These are phyloP conservation scores for Sclerotinia glacialis DNA, from an alignment of 2,329 filamentous ascomycete genomes.

Conservation along the genomic window DNA sequence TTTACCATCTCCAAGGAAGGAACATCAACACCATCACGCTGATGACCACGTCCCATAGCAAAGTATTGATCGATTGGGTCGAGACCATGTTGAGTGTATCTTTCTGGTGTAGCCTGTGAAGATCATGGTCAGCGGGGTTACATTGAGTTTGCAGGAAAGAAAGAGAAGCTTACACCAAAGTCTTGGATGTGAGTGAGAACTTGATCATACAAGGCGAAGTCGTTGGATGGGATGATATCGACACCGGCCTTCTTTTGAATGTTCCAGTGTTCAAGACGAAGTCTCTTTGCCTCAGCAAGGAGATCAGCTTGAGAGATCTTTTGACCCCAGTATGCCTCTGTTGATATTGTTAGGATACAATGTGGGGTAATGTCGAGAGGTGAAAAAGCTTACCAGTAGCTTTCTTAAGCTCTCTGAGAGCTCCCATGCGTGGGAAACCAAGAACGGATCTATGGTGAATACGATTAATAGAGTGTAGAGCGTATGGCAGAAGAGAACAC, in stretches of 20 bases:
- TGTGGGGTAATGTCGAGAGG: constrained; percentile 17
- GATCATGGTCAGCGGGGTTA: constrained; percentile 21
- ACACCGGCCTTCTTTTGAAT: constrained; percentile 99
- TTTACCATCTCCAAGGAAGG: constrained; percentile 98
- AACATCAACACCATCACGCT: constrained; percentile 91
- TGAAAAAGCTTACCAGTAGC: constrained; percentile 56
- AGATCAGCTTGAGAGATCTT: constrained; percentile 92
- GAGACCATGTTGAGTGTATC: constrained; percentile 88
- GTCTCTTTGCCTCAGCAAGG: constrained; percentile 91
- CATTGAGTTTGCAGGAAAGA: constrained; percentile 1
- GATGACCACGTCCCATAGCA: constrained; percentile 98
- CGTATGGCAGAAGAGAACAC: constrained; percentile 34
- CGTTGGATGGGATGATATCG: constrained; percentile 97
- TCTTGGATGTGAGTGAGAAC: constrained; percentile 97
- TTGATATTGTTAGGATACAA: constrained; percentile 18
- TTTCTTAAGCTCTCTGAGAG: constrained; percentile 99
- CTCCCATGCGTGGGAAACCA: constrained; percentile 99
- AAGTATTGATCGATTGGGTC: constrained; percentile 95
- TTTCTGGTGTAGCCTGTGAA: constrained; percentile 77
- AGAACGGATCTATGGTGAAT: constrained; percentile 60
- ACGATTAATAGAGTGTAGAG: constrained; percentile 24
- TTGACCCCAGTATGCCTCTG: constrained; percentile 90
- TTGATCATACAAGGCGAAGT: constrained; percentile 99
- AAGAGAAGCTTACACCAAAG: constrained; percentile 70
- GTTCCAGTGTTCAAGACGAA: constrained; percentile 97